Conservation (phyloP, 116 monocot genomes). For the Posidonia oceanica region DNA sequence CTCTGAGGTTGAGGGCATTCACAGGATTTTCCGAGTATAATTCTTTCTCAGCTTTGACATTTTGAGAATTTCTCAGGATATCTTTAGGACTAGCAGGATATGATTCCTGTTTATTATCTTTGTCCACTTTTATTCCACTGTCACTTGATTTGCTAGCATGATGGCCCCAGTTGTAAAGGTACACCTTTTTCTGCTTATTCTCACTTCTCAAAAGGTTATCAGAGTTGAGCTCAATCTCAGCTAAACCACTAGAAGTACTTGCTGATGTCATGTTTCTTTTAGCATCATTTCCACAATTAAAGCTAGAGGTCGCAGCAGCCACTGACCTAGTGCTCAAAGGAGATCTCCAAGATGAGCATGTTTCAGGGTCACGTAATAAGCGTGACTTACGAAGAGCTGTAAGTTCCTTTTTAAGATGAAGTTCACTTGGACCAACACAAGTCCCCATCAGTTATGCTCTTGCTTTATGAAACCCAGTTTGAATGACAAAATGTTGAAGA, state of each 20-base stretch:
- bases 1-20: conserved; percentile 7
- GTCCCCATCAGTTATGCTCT: conserved; percentile 15
- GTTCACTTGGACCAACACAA: conserved; percentile 60
- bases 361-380: conserved; percentile 84
- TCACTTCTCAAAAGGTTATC: conserved; percentile 17
- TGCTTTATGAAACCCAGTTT: background rate
- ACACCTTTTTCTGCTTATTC: conserved; percentile 39
- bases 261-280: conserved; percentile 1
- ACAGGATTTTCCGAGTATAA: conserved; percentile 13
- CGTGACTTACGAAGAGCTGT: conserved; percentile 54
- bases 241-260: conserved; percentile 7
- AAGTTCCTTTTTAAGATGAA: conserved; percentile 93
- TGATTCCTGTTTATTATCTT: conserved; percentile 16
- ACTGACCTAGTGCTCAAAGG: conserved; percentile 59
- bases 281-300: conserved; percentile 11
- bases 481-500: background rate
- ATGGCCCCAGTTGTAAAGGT: conserved; percentile 65
- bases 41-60: conserved; percentile 1
- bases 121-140: conserved; percentile 28
- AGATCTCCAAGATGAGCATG: conserved; percentile 80
- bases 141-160: conserved; percentile 45
- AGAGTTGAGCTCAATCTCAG: conserved; percentile 2
- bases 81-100: conserved; percentile 18
- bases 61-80: conserved; percentile 14
- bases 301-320: conserved; percentile 10